Conservation (phyloP, 768 basidiomycete species). For the Cantharellus cinnabarinus region DNA sequence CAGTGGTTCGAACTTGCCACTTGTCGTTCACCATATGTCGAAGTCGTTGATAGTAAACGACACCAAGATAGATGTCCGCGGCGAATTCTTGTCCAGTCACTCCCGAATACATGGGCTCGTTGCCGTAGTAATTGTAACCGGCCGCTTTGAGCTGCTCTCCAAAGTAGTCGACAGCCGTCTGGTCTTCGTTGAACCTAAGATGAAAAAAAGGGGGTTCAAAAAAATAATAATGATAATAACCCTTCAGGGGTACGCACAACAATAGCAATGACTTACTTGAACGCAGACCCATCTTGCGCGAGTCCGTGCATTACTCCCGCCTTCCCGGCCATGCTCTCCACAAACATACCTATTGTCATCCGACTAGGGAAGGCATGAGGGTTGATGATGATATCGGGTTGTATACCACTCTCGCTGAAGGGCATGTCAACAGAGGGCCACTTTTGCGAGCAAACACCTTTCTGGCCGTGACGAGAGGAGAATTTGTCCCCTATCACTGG, state of each 20-base stretch:
- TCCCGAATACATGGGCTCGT: constrained; percentile 99
- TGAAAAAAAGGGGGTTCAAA: constrained; percentile 3
- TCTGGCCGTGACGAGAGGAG: constrained; percentile 96
- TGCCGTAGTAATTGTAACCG: constrained; percentile 97
- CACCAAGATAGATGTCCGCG: constrained; percentile 95
- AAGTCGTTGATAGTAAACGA: constrained; percentile 95
- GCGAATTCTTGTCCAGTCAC: constrained; percentile 98
- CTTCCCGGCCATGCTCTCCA: constrained; percentile 99
- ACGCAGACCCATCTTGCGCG: constrained; percentile 96
- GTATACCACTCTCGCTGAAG: constrained; percentile 95
- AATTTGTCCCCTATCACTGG: constrained; percentile 99
- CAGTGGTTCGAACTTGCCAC: constrained; percentile 97
- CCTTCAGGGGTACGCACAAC: not conserved
- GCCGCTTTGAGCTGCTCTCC: constrained; percentile 83
- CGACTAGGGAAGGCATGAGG: constrained; percentile 98
- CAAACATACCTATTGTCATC: constrained; percentile 99
- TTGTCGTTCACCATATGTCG: constrained; percentile 99
- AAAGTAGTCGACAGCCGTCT: constrained; percentile 95
- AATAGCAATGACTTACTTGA: constrained; percentile 41
- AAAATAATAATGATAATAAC: not conserved
- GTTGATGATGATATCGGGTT: constrained; percentile 98
- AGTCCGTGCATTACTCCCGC: constrained; percentile 96
- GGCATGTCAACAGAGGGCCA: constrained; percentile 99
- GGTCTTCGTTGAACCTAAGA: constrained; percentile 75
- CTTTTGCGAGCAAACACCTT: constrained; percentile 98